Conservation (phyloP, 805 yeast species). For the Candida morakotiae region DNA sequence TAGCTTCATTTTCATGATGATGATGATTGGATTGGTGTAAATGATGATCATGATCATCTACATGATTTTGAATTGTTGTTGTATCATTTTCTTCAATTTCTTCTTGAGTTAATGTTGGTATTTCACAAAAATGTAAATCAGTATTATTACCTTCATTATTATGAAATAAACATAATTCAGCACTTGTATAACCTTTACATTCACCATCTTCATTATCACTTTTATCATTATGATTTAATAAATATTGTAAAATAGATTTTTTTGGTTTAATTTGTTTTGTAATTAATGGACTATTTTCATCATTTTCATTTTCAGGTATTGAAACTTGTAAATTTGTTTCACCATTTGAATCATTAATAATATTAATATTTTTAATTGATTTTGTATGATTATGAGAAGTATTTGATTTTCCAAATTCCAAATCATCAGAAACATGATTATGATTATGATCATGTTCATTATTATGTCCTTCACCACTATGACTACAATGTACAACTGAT, state of each 20-base stretch:
- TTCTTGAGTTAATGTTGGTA: constrained; percentile 21
- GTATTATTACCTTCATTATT: constrained; percentile 3
- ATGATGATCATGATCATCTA: constrained; percentile 1
- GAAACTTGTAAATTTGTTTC: neutral
- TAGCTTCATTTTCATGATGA: constrained; percentile 22
- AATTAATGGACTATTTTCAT: constrained; percentile 18
- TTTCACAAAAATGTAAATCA: constrained; percentile 36
- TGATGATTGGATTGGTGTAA: too few species aligned
- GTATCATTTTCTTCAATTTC: neutral
- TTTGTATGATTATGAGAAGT: neutral
- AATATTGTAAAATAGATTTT: constrained; percentile 24
- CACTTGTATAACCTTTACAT: constrained; percentile 46
- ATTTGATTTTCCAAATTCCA: neutral
- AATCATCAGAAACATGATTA: constrained; percentile 13
- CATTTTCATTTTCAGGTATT: constrained; percentile 6
- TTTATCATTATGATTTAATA: constrained; percentile 17
- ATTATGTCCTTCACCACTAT: constrained; percentile 31
- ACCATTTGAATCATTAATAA: neutral
- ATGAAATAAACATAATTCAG: constrained; percentile 27
- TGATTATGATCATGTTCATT: constrained; percentile 14
- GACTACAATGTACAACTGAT: constrained; percentile 83
- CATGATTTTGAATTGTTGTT: constrained; percentile 2
- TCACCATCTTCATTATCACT: constrained; percentile 32
- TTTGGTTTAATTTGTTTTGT: constrained; percentile 8
- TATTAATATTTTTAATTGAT: neutral